Conservation (phyloP, 768 basidiomycete genomes). For the Tubosaeta brunneosetosa region DNA sequence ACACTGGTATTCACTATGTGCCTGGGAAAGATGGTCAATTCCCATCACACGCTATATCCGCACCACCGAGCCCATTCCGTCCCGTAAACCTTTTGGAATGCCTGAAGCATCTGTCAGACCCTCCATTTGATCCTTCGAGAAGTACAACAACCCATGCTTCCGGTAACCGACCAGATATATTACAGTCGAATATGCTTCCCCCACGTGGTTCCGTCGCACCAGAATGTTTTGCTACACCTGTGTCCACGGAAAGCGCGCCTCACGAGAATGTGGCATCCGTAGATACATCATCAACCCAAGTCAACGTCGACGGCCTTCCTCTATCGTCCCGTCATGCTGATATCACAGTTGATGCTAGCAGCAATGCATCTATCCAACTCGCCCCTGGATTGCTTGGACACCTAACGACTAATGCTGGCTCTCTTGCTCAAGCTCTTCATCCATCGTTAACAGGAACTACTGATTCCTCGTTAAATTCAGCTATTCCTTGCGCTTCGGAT, state of each 20-base stretch:
- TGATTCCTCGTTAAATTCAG: slow-evolving; percentile 1
- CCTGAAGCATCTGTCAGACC: slow-evolving; percentile 16
- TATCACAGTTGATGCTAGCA: slow-evolving; percentile 2
- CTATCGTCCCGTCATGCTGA: slow-evolving; percentile 17
- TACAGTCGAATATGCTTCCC: slow-evolving; percentile 7
- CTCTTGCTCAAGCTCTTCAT: neutral
- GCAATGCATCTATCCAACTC: slow-evolving; percentile 1
- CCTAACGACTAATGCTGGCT: neutral
- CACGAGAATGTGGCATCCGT: slow-evolving; percentile 1
- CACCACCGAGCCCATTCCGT: slow-evolving; percentile 31
- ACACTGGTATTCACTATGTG: slow-evolving; percentile 12
- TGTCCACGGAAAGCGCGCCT: neutral
- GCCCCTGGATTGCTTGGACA: slow-evolving; percentile 3
- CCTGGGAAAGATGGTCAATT: slow-evolving; percentile 18
- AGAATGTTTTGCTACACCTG: slow-evolving; percentile 32
- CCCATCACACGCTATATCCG: slow-evolving; percentile 8
- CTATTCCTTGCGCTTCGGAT: neutral
- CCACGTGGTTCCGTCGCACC: slow-evolving; percentile 37
- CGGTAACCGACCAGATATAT: slow-evolving; percentile 1
- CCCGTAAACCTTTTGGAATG: slow-evolving; percentile 28
- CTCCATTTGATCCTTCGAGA: slow-evolving; percentile 1
- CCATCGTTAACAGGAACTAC: slow-evolving; percentile 1
- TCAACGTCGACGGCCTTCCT: slow-evolving; percentile 21
- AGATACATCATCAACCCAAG: slow-evolving; percentile 1
- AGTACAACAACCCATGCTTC: neutral